Evolutionary conservation across 805 yeast genomes (phyloP), one percentile per base, ranked within the genome.

Genomic region (Danielia oregonensis): DNA sequence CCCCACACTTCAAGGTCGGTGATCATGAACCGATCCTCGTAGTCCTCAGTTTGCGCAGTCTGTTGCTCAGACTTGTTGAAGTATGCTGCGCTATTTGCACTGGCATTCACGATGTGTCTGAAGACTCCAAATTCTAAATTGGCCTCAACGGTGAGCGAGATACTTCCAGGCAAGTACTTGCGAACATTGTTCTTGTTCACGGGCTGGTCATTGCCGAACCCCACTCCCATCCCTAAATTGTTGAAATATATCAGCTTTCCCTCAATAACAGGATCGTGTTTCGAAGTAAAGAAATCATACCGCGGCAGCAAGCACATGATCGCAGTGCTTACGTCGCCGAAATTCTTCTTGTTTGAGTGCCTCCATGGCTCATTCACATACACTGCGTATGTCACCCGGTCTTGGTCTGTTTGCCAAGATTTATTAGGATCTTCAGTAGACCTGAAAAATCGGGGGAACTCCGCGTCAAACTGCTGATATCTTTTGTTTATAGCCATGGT

Each of bases 1-100:
- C 97, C 97, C 89, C 93, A 85, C 0, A 88, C 95, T 53, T 89
- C 96, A 17, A 89, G 62, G 44, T 83, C 89, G 4, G 79, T 76
- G 6, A 91, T 75, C 35, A 71, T 54, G 48, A 91, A 78, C 32
- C 86, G 63, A 40, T 82, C 79, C 53, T 91, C 97, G 49, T 66
- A 83, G 44, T 57, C 61, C 44, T 44, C 45, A 7, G 24, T 6
- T 2, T 24, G 13, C 2, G 48, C 30, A 26, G 44, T 41, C 2
- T 16, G 24, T 29, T 55, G 60, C 1, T 24, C n/a, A 1, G 66
- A 58, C 12, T 35, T 41, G 9, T 52, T 33, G 46, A 63, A 65
- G 39, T 43, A 61, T 5, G 50, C 40, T 10, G 51, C 31, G 3
- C 44, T 24, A 25, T 44, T 50, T 23, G 57, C 23, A 36, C 42